Conservation (phyloP, 2,329 filamentous ascomycete species). For the Pseudogymnoascus sp. region DNA sequence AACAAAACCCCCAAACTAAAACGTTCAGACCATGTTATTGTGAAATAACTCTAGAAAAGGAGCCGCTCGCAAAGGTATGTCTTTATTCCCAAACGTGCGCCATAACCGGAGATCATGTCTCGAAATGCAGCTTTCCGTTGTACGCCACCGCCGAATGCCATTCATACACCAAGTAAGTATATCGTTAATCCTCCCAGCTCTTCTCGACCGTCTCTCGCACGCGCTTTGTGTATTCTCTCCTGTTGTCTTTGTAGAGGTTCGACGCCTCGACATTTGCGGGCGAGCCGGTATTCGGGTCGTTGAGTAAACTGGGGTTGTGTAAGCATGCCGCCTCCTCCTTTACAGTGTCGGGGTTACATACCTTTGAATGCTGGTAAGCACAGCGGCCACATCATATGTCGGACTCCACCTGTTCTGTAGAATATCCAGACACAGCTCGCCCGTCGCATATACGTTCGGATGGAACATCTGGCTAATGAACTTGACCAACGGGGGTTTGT, state of each 20-base stretch:
- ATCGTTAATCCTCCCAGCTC: conserved; percentile 83
- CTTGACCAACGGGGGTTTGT: conserved; percentile 95
- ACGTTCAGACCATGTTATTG: conserved; percentile 5
- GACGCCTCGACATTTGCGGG: conserved; percentile 97
- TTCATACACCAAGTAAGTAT: neutral
- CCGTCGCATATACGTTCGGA: conserved; percentile 94
- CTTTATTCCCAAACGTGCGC: conserved; percentile 6
- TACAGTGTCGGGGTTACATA: conserved; percentile 32
- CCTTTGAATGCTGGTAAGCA: conserved; percentile 97
- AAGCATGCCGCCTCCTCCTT: neutral
- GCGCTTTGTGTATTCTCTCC: conserved; percentile 90
- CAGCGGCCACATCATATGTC: conserved; percentile 95
- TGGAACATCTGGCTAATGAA: conserved; percentile 99
- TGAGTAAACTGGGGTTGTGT: conserved; percentile 62
- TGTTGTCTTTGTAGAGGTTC: conserved; percentile 96
- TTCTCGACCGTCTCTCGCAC: conserved; percentile 97
- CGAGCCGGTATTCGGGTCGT: conserved; percentile 97
- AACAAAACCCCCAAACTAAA: neutral
- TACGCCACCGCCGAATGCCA: conserved; percentile 9
- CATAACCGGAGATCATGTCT: conserved; percentile 8
- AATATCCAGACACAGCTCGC: conserved; percentile 93
- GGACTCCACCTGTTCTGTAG: conserved; percentile 97
- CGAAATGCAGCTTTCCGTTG: conserved; percentile 8
- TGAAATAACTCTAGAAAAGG: conserved; percentile 8
- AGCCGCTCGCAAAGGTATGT: conserved; percentile 6